A percentile compares a stretch with the other conserved stretches of the same genome.
phyloP scores from a whole-genome alignment of 495 filamentous ascomycete genomes.

The Choiromyces venosus region DNA sequence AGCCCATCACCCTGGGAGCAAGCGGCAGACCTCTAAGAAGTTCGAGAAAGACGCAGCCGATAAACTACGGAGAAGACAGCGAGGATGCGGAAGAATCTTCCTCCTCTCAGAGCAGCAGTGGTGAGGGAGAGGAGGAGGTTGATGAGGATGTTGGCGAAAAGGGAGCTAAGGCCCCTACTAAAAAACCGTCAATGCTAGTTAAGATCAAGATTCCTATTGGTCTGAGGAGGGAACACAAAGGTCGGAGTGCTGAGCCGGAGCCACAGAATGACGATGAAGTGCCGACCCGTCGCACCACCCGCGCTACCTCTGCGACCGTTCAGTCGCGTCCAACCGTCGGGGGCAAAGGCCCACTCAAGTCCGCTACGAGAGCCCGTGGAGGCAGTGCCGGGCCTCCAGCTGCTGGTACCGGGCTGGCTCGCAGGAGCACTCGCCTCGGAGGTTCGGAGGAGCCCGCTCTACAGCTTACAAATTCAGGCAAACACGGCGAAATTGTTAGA shows the following conservation, averaged over 20 bases:
- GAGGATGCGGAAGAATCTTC: slow-evolving; percentile 30
- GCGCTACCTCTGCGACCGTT: slow-evolving; percentile 37
- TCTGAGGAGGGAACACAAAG: slow-evolving; percentile 2
- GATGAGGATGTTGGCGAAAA: slow-evolving; percentile 30
- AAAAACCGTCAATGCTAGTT: slow-evolving; percentile 26
- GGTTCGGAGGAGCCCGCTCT: slow-evolving; percentile 32
- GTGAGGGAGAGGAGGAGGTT: slow-evolving; percentile 27
- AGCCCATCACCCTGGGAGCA: slow-evolving; percentile 27
- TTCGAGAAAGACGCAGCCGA: slow-evolving; percentile 24
- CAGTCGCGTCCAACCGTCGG: slow-evolving; percentile 26
- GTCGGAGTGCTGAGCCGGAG: slow-evolving; percentile 6
- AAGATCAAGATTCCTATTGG: slow-evolving; percentile 24
- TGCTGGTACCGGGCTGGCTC: slow-evolving; percentile 18
- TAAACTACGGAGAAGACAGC: slow-evolving; percentile 34
- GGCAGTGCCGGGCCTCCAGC: slow-evolving; percentile 33
- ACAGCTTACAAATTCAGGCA: slow-evolving; percentile 33
- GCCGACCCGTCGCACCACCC: slow-evolving; percentile 22
- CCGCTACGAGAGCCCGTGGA: slow-evolving; percentile 21
- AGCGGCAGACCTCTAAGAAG: slow-evolving; percentile 35
- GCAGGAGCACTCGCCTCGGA: slow-evolving; percentile 34
- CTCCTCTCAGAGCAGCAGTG: slow-evolving; percentile 6
- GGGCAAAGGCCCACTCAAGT: slow-evolving; percentile 33
- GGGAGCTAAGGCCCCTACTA: slow-evolving; percentile 19
- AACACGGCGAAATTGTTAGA: slow-evolving; percentile 27
- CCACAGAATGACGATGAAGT: slow-evolving; percentile 5